A percentile compares a stretch with the other conserved stretches of the same genome.
Evolutionary conservation across 1,284 basidiomycete species (phyloP).

Genomic region (Ceratobasidium papillatum): DNA sequence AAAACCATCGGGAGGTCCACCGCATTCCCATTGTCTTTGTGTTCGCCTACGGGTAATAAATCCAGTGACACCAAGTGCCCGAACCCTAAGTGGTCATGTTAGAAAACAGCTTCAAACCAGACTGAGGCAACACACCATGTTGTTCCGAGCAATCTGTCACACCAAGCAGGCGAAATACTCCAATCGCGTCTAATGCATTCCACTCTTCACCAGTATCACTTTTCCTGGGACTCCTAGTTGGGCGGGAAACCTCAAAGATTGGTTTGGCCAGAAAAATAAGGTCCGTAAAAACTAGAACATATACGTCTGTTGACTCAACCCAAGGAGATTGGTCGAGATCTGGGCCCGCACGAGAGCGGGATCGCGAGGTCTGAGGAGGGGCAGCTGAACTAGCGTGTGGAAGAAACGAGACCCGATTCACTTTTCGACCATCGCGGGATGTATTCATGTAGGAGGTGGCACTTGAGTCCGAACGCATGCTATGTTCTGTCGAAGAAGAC

Average conservation of each 20-base stretch:
- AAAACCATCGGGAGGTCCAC: constrained; percentile 55
- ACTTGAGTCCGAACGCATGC: constrained; percentile 33
- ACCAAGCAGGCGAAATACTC: constrained; percentile 64
- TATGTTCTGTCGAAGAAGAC: constrained; percentile 23
- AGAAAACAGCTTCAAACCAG: neutral
- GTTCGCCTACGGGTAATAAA: constrained; percentile 60
- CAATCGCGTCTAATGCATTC: constrained; percentile 61
- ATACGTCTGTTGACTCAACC: constrained; percentile 50
- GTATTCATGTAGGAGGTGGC: constrained; percentile 25
- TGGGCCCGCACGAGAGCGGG: neutral
- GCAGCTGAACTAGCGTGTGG: constrained; percentile 21
- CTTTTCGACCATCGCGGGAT: neutral
- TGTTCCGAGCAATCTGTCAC: constrained; percentile 54
- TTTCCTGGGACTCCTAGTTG: constrained; percentile 47
- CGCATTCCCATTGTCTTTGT: constrained; percentile 57
- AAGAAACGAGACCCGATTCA: neutral
- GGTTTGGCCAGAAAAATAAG: constrained; percentile 63
- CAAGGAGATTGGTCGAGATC: constrained; percentile 1
- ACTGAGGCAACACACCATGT: constrained; percentile 46
- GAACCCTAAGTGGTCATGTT: constrained; percentile 46
- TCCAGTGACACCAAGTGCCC: constrained; percentile 59
- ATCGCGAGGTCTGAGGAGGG: constrained; percentile 31
- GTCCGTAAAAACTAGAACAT: constrained; percentile 75
- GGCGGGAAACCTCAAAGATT: constrained; percentile 45
- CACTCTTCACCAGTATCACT: constrained; percentile 51